These are phyloP conservation scores for Solanum hybrid DNA, from an alignment of 305 asterid species.

Conservation along the genomic window DNA sequence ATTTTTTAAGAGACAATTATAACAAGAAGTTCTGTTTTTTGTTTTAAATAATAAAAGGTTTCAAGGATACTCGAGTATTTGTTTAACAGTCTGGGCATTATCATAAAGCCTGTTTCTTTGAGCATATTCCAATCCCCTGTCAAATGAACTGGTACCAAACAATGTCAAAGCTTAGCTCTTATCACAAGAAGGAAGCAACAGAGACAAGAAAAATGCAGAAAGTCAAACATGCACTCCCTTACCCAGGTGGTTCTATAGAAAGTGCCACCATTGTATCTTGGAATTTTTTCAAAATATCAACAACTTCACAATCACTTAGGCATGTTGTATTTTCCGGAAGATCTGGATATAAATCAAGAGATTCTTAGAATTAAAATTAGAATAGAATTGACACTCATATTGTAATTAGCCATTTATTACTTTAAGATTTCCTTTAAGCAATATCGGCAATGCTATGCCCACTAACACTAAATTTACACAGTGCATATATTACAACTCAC, in stretches of 20 bases:
- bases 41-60: not conserved
- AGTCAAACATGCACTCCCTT: constrained; percentile 25
- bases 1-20: not conserved
- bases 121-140: constrained; percentile 65
- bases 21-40: not conserved
- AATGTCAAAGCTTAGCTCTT: not conserved
- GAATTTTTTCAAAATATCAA: constrained; percentile 32
- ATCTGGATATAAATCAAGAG: constrained; percentile 26
- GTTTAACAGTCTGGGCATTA: constrained; percentile 46
- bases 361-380: not conserved
- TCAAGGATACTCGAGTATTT: constrained; percentile 71
- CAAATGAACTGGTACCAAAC: constrained; percentile 54
- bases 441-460: too few species aligned
- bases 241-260: constrained; percentile 73
- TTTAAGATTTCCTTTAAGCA: too few species aligned
- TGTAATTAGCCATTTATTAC: too few species aligned
- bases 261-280: constrained; percentile 32
- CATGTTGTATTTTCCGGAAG: constrained; percentile 48
- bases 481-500: too few species aligned
- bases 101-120: constrained; percentile 42
- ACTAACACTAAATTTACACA: too few species aligned
- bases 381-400: not conserved
- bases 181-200: not conserved
- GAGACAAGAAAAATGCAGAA: not conserved
- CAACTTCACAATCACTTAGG: constrained; percentile 92